Percentiles rank a stretch among this genome's conserved stretches.
phyloP scores from a whole-genome alignment of 495 filamentous ascomycete genomes.

The Cryomyces minteri region DNA sequence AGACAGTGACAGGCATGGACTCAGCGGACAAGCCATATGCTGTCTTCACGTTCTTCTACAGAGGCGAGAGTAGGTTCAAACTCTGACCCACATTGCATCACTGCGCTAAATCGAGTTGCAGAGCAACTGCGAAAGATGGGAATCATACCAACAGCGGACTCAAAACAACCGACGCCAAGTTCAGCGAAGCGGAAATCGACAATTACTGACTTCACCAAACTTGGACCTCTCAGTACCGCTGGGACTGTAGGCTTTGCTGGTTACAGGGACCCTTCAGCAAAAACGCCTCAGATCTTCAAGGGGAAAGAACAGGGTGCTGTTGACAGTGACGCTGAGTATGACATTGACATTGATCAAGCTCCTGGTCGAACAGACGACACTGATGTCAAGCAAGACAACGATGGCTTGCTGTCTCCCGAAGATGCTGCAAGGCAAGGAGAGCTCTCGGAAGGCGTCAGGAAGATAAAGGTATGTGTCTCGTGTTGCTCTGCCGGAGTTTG shows the following conservation, averaged over 20 bases:
- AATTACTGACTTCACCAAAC: slow-evolving; percentile 63
- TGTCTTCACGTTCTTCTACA: slow-evolving; percentile 93
- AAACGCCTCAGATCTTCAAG: slow-evolving; percentile 28
- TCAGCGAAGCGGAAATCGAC: slow-evolving; percentile 52
- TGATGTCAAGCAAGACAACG: slow-evolving; percentile 48
- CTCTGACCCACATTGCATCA: background rate
- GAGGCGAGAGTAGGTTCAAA: slow-evolving; percentile 68
- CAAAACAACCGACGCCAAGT: slow-evolving; percentile 33
- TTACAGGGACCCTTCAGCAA: slow-evolving; percentile 55
- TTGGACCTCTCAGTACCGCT: slow-evolving; percentile 65
- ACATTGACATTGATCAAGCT: slow-evolving; percentile 32
- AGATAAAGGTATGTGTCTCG: slow-evolving; percentile 54
- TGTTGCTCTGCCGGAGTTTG: too few relatives aligned
- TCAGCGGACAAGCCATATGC: slow-evolving; percentile 89
- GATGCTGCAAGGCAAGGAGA: slow-evolving; percentile 73
- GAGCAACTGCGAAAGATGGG: slow-evolving; percentile 93
- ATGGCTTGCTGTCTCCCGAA: slow-evolving; percentile 42
- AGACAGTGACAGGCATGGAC: slow-evolving; percentile 97
- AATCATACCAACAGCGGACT: slow-evolving; percentile 46
- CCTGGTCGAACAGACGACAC: slow-evolving; percentile 19
- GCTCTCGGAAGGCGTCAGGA: slow-evolving; percentile 73
- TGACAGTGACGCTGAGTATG: slow-evolving; percentile 51
- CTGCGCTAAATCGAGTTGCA: slow-evolving; percentile 13
- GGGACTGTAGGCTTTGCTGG: slow-evolving; percentile 79
- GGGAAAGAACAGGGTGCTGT: slow-evolving; percentile 46